Percentiles rank a stretch among this genome's conserved stretches.
Evolutionary conservation across 2,329 filamentous ascomycete species (phyloP).

Genomic region (Orbilia ellipsospora): DNA sequence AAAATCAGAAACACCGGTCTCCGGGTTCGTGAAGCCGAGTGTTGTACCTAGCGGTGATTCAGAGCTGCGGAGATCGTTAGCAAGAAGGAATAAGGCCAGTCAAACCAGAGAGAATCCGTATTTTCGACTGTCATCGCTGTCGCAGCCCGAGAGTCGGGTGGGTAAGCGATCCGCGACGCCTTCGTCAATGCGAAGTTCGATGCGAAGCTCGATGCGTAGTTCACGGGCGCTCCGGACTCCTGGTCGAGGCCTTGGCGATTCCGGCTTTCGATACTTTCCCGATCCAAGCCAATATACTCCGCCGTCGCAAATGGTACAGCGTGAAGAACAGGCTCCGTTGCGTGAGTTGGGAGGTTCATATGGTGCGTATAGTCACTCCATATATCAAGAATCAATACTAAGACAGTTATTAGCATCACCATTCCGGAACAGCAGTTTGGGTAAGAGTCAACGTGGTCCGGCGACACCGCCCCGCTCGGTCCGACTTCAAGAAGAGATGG

Average conservation of each 20-base stretch:
- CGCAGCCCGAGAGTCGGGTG: conserved; percentile 8
- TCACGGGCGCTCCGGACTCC: conserved; percentile 17
- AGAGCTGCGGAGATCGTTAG: conserved; percentile 34
- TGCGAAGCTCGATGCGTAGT: conserved; percentile 22
- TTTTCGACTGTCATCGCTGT: conserved; percentile 1
- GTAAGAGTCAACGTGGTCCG: not conserved
- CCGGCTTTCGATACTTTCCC: conserved; percentile 3
- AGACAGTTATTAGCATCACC: conserved; percentile 22
- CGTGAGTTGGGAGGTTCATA: conserved; percentile 23
- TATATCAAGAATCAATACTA: not conserved
- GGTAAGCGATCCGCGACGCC: conserved; percentile 44
- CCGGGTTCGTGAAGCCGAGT: not conserved
- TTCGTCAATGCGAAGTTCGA: conserved; percentile 31
- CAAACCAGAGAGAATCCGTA: conserved; percentile 13
- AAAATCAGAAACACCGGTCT: conserved; percentile 19
- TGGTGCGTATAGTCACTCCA: not conserved
- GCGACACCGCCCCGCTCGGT: conserved; percentile 16
- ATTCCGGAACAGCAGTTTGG: conserved; percentile 16
- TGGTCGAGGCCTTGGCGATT: conserved; percentile 10
- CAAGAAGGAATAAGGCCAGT: conserved; percentile 17
- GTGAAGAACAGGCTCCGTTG: not conserved
- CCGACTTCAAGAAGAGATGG: conserved; percentile 25
- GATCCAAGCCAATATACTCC: conserved; percentile 40
- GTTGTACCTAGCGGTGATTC: conserved; percentile 2
- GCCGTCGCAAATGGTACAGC: conserved; percentile 15